Percentiles rank a stretch among this genome's conserved stretches.
These are phyloP conservation scores for Ilyonectria mors-panacis DNA, from an alignment of 2,329 filamentous ascomycete genomes.

Conservation along the genomic window DNA sequence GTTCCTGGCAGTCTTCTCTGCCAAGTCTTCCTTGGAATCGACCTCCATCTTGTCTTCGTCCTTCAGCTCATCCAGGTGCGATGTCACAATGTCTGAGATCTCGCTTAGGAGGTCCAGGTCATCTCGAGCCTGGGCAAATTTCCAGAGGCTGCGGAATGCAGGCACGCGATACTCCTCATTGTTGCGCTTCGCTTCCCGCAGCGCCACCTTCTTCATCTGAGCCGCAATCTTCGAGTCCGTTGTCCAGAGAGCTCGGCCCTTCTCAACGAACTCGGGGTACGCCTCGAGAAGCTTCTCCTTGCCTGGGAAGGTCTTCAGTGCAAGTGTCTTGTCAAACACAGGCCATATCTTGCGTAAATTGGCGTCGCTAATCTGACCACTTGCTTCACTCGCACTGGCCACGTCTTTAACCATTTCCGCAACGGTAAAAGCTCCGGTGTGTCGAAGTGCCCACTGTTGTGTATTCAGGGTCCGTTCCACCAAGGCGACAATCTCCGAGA, in stretches of 20 bases:
- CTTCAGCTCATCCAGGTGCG: slow-evolving; percentile 71
- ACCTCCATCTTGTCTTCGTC: slow-evolving; percentile 79
- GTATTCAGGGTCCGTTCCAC: slow-evolving; percentile 80
- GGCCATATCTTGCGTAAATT: slow-evolving; percentile 83
- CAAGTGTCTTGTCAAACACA: slow-evolving; percentile 83
- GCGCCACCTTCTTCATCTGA: slow-evolving; percentile 83
- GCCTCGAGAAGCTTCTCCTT: slow-evolving; percentile 89
- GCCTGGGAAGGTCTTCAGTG: slow-evolving; percentile 91
- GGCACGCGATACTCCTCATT: slow-evolving; percentile 87
- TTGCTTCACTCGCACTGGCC: slow-evolving; percentile 69
- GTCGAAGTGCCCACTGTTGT: slow-evolving; percentile 90
- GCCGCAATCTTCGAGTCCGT: slow-evolving; percentile 67
- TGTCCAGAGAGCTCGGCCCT: slow-evolving; percentile 72
- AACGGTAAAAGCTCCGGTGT: slow-evolving; percentile 86
- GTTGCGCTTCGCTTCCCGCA: slow-evolving; percentile 92
- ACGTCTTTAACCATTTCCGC: slow-evolving; percentile 81
- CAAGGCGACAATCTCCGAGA: slow-evolving; percentile 84
- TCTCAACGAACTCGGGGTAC: slow-evolving; percentile 83
- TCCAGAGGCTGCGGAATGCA: slow-evolving; percentile 80
- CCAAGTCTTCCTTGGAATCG: slow-evolving; percentile 66
- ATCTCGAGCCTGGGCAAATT: slow-evolving; percentile 76
- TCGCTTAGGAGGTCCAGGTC: slow-evolving; percentile 81
- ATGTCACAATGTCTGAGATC: slow-evolving; percentile 74
- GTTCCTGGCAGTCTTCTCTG: slow-evolving; percentile 62
- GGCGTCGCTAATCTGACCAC: slow-evolving; percentile 71